These are phyloP conservation scores for Peronospora belbahrii DNA, from an alignment of 352 stramenopile species.

Conservation along the genomic window DNA sequence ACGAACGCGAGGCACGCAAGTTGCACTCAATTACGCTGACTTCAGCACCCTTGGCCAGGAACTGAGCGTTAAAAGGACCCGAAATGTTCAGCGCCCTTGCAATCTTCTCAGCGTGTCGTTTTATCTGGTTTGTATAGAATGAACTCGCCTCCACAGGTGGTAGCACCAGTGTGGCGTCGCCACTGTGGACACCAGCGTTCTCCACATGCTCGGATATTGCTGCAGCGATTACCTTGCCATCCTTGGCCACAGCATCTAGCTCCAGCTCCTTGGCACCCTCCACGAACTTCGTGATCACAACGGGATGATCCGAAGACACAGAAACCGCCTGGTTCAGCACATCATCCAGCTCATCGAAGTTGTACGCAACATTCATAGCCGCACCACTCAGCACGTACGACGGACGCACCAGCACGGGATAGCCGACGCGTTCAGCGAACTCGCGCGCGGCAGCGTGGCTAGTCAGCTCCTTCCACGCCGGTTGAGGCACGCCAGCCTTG, in stretches of 20 bases:
- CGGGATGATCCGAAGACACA: slow-evolving; percentile 93
- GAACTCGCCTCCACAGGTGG: slow-evolving; percentile 97
- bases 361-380: slow-evolving; percentile 97
- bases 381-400: slow-evolving; percentile 97
- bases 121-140: slow-evolving; percentile 95
- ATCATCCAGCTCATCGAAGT: slow-evolving; percentile 83
- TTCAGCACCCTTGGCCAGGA: slow-evolving; percentile 97
- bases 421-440: slow-evolving; percentile 92
- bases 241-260: slow-evolving; percentile 96
- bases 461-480: slow-evolving; percentile 85
- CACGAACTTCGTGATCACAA: slow-evolving; percentile 98
- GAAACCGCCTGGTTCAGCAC: slow-evolving; percentile 88
- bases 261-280: slow-evolving; percentile 98
- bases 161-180: slow-evolving; percentile 97
- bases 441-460: slow-evolving; percentile 80
- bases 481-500: slow-evolving; percentile 84
- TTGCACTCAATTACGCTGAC: slow-evolving; percentile 99
- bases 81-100: slow-evolving; percentile 95
- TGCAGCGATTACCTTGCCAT: slow-evolving; percentile 96
- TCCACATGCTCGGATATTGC: slow-evolving; percentile 99
- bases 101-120: slow-evolving; percentile 92
- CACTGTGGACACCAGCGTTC: slow-evolving; percentile 99
- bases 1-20: slow-evolving; percentile 95
- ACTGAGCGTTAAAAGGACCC: slow-evolving; percentile 99
- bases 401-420: slow-evolving; percentile 94